Conservation (phyloP, 2,329 filamentous ascomycete species). For the Scedosporium apiospermum region DNA sequence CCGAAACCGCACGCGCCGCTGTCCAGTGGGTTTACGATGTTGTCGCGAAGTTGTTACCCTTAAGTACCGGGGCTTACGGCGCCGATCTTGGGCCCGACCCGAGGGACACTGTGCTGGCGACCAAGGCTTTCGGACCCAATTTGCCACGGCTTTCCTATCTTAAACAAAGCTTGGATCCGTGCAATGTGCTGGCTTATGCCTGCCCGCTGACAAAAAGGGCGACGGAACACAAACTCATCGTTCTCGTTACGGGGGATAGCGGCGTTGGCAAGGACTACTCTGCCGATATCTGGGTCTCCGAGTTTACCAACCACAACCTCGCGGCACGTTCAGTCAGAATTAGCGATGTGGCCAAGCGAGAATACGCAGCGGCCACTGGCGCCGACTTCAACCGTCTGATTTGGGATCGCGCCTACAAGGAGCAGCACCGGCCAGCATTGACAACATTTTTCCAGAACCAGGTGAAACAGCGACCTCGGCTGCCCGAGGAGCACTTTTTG, state of each 20-base stretch:
- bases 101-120: conserved; percentile 40
- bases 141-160: conserved; percentile 35
- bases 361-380: conserved; percentile 41
- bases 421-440: conserved; percentile 44
- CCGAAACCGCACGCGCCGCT: conserved; percentile 23
- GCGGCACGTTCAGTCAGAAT: conserved; percentile 39
- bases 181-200: conserved; percentile 40
- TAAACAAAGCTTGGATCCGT: conserved; percentile 39
- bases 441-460: conserved; percentile 41
- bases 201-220: conserved; percentile 39
- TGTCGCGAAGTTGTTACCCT: conserved; percentile 33
- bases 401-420: conserved; percentile 49
- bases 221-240: conserved; percentile 33
- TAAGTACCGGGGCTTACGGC: conserved; percentile 43
- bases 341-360: conserved; percentile 46
- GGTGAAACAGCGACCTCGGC: conserved; percentile 27
- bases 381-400: conserved; percentile 39
- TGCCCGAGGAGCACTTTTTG: conserved; percentile 43
- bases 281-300: conserved; percentile 39
- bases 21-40: conserved; percentile 49
- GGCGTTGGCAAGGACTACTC: conserved; percentile 53
- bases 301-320: conserved; percentile 24
- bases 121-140: conserved; percentile 49
- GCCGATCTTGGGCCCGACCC: conserved; percentile 56
- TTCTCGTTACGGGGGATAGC: conserved; percentile 47